A percentile compares a stretch with the other conserved stretches of the same genome.
Evolutionary conservation across 2,329 filamentous ascomycete species (phyloP).

Genomic region (Fusarium chuoi): DNA sequence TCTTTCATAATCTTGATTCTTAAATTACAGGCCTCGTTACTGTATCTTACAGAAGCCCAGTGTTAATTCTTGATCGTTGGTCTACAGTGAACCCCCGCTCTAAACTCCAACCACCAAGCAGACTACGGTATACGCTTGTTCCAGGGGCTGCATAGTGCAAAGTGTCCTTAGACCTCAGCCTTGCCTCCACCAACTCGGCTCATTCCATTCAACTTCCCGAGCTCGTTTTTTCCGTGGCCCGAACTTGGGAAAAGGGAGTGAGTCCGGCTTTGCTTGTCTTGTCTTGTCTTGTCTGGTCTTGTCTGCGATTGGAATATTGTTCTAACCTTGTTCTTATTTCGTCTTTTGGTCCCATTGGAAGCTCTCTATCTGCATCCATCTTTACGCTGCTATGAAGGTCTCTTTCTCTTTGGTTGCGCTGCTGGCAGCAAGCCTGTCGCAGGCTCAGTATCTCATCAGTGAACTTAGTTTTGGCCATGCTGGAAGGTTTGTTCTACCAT

Average conservation of each 20-base stretch:
- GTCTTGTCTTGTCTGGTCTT: not conserved
- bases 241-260: constrained; percentile 15
- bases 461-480: constrained; percentile 82
- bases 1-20: not conserved
- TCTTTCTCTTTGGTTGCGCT: constrained; percentile 53
- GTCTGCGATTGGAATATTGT: constrained; percentile 7
- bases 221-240: constrained; percentile 5
- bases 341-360: constrained; percentile 11
- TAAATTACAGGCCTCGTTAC: not conserved
- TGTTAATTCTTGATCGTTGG: not conserved
- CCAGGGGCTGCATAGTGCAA: constrained; percentile 42
- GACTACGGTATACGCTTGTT: constrained; percentile 2
- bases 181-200: constrained; percentile 34
- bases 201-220: constrained; percentile 13
- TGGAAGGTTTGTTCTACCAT: constrained; percentile 60
- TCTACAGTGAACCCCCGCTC: not conserved
- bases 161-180: constrained; percentile 47
- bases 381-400: constrained; percentile 57
- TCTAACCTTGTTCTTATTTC: constrained; percentile 17
- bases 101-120: constrained; percentile 5
- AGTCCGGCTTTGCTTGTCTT: constrained; percentile 5
- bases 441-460: constrained; percentile 75
- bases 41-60: not conserved
- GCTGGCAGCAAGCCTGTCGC: constrained; percentile 60
- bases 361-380: constrained; percentile 19